Base-by-base conservation (phyloP, 148 eudicot genomes). In the Rheum nobile region DNA sequence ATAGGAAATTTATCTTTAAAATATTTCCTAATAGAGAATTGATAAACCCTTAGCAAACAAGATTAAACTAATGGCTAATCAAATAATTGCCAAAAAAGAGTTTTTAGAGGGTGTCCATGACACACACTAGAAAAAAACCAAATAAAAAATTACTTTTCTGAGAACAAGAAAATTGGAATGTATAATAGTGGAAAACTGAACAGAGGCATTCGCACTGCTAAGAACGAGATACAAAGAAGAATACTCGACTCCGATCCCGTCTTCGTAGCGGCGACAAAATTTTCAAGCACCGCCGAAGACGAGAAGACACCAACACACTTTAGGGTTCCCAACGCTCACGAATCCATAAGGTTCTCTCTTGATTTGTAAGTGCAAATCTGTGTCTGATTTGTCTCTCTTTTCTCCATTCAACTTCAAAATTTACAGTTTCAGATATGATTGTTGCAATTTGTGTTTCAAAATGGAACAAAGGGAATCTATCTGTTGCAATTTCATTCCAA, bases 201-300 rank as follows among this genome's bases (percentile, higher is more conserved):
- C 63, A 54, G 63, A 24, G n/a, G n/a, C 29, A 54, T 54, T 22
- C 63, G 63, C 55, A 16, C 12, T 24, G 63, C 35, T 28, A 12
- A 61, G 67, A 61, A 61, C 16, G 19, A 0, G 67, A 13, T 12
- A 57, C 29, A 61, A 61, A 31, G 68, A 11, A 65, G 70, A 38
- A 17, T 65, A 22, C 70, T 6, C 34, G 14, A 65, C 70, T 34
- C 67, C 67, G 67, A 61, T 61, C 67, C 37, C 67, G 67, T 61
- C 34, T 32, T 65, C 70, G 4, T 6, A 31, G 70, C 22, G 41
- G 39, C 70, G 21, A 65, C 37, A 14, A 37, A 65, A 31, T 17
- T 32, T 34, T 32, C 70, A 16, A 32, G n/a, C 39, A 31, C 21
- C 38, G 16, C 2, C 41, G 22, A 17, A 65, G 39, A 34, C 41